A percentile compares a stretch with the other conserved stretches of the same genome.
Conservation (phyloP, 371 early-diverging fungal species). For the Smittium culicis region DNA sequence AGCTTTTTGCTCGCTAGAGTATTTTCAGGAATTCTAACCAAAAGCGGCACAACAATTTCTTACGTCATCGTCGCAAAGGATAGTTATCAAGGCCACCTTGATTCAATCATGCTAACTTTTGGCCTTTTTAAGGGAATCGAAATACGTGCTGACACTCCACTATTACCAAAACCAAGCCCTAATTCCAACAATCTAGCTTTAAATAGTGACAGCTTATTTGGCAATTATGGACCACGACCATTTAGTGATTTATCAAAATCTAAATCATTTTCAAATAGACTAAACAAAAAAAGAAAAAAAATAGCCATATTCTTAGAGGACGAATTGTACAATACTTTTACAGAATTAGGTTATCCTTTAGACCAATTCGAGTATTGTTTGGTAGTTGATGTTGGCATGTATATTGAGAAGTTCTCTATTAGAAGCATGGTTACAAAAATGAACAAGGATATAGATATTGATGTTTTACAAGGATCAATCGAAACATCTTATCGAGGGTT, state of each 20-base stretch:
- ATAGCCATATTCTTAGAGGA: conserved; percentile 21
- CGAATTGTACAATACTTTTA: conserved; percentile 24
- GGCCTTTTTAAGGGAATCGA: conserved; percentile 15
- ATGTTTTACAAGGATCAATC: conserved; percentile 22
- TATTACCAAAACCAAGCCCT: not conserved
- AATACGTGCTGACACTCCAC: not conserved
- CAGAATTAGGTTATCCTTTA: conserved; percentile 20
- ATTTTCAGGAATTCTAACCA: conserved; percentile 89
- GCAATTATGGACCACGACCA: not conserved
- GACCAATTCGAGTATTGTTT: conserved; percentile 16
- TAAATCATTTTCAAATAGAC: not conserved
- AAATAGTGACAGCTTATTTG: not conserved
- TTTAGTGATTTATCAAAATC: not conserved
- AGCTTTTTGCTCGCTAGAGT: conserved; percentile 65
- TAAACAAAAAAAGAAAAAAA: not conserved
- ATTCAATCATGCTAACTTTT: conserved; percentile 29
- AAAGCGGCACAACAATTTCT: conserved; percentile 69
- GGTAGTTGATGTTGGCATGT: conserved; percentile 21
- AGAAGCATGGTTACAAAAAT: conserved; percentile 26
- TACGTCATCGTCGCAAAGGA: conserved; percentile 87
- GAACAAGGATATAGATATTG: conserved; percentile 15
- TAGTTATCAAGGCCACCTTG: conserved; percentile 24
- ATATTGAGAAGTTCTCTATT: conserved; percentile 24
- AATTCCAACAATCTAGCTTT: not conserved
- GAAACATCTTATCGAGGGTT: conserved; percentile 19